Percentiles rank a stretch among this genome's conserved stretches.
These are phyloP conservation scores for Nicotiana rustica DNA, from an alignment of 305 asterid species.

Conservation along the genomic window DNA sequence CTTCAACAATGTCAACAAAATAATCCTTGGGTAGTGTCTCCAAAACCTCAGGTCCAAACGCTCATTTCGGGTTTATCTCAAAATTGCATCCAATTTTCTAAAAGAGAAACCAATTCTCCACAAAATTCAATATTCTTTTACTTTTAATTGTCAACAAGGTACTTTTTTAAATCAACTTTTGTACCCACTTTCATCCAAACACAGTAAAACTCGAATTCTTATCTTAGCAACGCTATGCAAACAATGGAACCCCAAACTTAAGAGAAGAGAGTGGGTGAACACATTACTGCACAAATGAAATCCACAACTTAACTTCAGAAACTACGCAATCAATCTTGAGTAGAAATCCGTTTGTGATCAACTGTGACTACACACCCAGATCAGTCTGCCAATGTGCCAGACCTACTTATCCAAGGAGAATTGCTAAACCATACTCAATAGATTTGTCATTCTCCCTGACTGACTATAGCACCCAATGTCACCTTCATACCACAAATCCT, in stretches of 20 bases:
- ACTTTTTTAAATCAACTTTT: slow-evolving; percentile 4
- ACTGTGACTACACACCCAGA: neutral
- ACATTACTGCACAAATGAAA: slow-evolving; percentile 16
- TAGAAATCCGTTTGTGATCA: slow-evolving; percentile 9
- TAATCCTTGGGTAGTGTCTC: slow-evolving; percentile 8
- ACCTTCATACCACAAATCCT: slow-evolving; percentile 22
- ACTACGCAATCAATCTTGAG: neutral
- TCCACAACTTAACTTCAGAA: slow-evolving; percentile 8
- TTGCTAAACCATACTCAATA: neutral
- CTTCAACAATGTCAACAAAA: slow-evolving; percentile 19
- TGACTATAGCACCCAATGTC: neutral
- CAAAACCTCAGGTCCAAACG: slow-evolving; percentile 11
- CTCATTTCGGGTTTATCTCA: slow-evolving; percentile 18
- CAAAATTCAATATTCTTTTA: neutral
- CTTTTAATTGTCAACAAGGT: neutral
- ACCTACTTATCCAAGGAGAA: neutral
- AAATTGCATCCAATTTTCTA: neutral
- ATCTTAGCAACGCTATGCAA: neutral
- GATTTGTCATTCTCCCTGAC: neutral
- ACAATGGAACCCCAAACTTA: slow-evolving; percentile 7
- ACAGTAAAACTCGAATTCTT: neutral
- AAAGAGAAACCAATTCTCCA: slow-evolving; percentile 1
- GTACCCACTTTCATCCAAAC: neutral
- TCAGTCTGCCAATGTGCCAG: slow-evolving; percentile 12
- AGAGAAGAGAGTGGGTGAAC: neutral